Base-by-base conservation (phyloP, 345 rosid species). In the Turritis glabra region DNA sequence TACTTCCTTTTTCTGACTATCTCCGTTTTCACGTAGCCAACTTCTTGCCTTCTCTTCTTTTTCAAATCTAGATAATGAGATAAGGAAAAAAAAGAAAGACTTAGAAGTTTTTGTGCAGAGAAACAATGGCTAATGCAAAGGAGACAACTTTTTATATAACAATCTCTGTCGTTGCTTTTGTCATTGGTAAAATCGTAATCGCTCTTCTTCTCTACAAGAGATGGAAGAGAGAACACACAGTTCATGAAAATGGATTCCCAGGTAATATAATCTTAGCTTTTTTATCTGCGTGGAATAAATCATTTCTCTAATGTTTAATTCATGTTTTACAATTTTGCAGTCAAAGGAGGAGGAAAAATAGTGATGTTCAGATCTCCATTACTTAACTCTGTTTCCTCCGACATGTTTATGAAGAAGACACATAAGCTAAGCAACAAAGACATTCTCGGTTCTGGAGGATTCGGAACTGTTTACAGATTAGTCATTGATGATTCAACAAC, bases 401-500 rank as follows among this genome's bases (percentile, higher is more conserved):
- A 88, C 14, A 67, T 80, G 54, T 63, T 93, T 67, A 56, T 89
- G 79, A 84, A 88, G 85, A 88, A 84, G 79, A 82, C 85, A 21
- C 72, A 81, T 51, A 91, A 89, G 67, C 32, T 88, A 73, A 87
- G 79, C 75, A 88, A 75, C 85, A 85, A 85, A 74, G 98, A 89
- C 82, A 83, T 91, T 62, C 84, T 91, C 15, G 97, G 98, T 1
- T 82, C 86, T 0, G 98, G 96, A 35, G 96, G 96, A 18, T 83
- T 72, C 0, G 98, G 98, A 52, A 89, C 90, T 1, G 98, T 94
- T 27, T 88, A 91, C 76, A 82, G 64, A 72, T 69, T 87, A 85
- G 65, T 37, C 14, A 67, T 94, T 27, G 80, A 82, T 62, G 87
- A 91, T 9, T 82, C 87, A 10, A 57, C 71, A 30, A 81, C 84